A percentile compares a stretch with the other conserved stretches of the same genome.
Evolutionary conservation across 2,329 filamentous ascomycete genomes (phyloP).

Genomic region (Byssoonygena ceratinophila): DNA sequence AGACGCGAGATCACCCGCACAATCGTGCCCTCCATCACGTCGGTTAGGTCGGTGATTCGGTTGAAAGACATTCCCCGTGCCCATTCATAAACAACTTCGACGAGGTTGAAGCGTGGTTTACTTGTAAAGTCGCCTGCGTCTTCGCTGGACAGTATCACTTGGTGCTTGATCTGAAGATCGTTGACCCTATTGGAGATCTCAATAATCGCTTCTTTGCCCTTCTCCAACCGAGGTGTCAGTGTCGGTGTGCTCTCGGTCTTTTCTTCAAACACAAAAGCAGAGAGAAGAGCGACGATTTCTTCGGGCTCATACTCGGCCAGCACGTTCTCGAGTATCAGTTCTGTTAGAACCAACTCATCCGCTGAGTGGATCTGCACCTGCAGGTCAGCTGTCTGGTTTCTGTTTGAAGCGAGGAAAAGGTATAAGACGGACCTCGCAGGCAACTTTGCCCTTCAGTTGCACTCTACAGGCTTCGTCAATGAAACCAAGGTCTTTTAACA

Average conservation of each 20-base stretch:
- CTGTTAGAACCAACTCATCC: conserved; percentile 89
- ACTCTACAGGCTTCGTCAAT: conserved; percentile 80
- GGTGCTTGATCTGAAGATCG: conserved; percentile 73
- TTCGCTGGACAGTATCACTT: conserved; percentile 82
- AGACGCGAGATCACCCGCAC: conserved; percentile 86
- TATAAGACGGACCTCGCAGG: conserved; percentile 59
- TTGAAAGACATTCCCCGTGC: conserved; percentile 96
- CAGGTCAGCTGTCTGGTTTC: conserved; percentile 7
- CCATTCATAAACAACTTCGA: conserved; percentile 98
- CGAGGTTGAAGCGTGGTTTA: conserved; percentile 77
- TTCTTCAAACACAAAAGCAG: conserved; percentile 94
- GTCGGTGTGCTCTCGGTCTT: conserved; percentile 77
- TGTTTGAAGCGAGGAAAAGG: not conserved
- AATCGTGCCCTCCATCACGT: conserved; percentile 94
- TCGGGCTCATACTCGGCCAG: conserved; percentile 90
- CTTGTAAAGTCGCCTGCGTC: conserved; percentile 88
- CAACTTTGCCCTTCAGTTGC: conserved; percentile 94
- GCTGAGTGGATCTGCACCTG: conserved; percentile 69
- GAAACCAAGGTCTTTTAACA: conserved; percentile 84
- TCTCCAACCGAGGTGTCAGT: conserved; percentile 69
- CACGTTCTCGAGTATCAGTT: conserved; percentile 92
- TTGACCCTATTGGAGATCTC: conserved; percentile 89
- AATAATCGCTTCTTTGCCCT: conserved; percentile 74
- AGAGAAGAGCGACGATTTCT: conserved; percentile 89
- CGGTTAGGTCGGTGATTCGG: conserved; percentile 89